phyloP scores from a whole-genome alignment of 306 rosid species.

The Cucurbita argyrosperma region DNA sequence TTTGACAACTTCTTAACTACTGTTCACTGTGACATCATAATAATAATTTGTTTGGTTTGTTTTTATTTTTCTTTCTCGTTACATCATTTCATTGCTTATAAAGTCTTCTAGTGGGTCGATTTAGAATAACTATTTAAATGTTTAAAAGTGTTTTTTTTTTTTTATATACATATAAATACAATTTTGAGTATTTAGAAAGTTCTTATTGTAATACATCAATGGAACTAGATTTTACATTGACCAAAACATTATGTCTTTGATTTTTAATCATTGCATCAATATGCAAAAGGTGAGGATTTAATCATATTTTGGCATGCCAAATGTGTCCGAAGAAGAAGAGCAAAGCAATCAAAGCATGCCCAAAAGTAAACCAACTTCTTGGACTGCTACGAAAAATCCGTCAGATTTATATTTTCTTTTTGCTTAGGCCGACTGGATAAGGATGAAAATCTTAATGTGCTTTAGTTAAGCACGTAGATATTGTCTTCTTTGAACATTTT shows the following conservation, averaged over 20 bases:
- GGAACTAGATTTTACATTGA: background rate
- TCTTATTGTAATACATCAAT: background rate
- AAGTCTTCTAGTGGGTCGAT: background rate
- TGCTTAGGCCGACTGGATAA: too few relatives aligned
- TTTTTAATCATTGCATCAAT: background rate
- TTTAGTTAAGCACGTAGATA: background rate
- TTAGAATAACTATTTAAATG: too few relatives aligned
- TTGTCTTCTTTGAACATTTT: too few relatives aligned
- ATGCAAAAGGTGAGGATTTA: background rate
- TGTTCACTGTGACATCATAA: slow-evolving; percentile 56
- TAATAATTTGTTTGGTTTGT: slow-evolving; percentile 15
- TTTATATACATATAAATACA: too few relatives aligned
- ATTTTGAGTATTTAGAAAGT: too few relatives aligned
- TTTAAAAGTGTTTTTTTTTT: too few relatives aligned
- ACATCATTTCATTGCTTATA: background rate
- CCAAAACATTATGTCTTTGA: background rate
- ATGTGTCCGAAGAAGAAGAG: too few relatives aligned
- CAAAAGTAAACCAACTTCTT: too few relatives aligned
- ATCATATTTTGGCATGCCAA: background rate
- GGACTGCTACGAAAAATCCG: too few relatives aligned
- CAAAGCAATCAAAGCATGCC: too few relatives aligned
- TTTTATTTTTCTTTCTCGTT: background rate
- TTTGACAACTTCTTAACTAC: slow-evolving; percentile 56
- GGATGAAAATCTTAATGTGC: background rate
- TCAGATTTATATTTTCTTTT: too few relatives aligned